Evolutionary conservation across 176 grass and related monocot species (phyloP).

Genomic region (Rhynchospora pubera): DNA sequence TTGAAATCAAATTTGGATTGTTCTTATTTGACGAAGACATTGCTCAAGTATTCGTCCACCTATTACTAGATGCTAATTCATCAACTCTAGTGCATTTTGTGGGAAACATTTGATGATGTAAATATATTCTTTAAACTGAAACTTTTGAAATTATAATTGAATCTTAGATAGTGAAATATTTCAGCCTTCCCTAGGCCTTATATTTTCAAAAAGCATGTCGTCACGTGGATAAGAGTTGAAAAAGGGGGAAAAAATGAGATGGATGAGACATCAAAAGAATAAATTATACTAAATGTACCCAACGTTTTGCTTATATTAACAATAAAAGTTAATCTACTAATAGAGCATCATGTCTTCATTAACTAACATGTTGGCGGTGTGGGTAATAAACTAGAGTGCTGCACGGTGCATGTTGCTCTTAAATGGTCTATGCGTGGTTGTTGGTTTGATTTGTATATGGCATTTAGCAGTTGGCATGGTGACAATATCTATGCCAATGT

Average conservation of each 20-base stretch:
- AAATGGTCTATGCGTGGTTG: conserved; percentile 16
- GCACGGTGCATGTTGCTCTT: background rate
- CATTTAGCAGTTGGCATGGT: conserved; percentile 14
- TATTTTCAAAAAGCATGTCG: background rate
- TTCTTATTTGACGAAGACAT: conserved; percentile 15
- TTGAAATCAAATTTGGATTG: conserved; percentile 16
- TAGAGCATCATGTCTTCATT: conserved; percentile 4
- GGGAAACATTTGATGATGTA: background rate
- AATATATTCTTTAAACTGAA: background rate
- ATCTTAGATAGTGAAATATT: background rate
- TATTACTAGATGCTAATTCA: background rate
- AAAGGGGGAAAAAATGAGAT: background rate
- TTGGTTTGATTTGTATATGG: conserved; percentile 19
- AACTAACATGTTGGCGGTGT: conserved; percentile 18
- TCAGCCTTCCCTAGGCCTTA: conserved; percentile 7
- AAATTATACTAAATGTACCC: background rate
- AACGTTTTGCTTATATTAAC: background rate
- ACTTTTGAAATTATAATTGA: conserved; percentile 18
- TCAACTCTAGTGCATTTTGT: conserved; percentile 2
- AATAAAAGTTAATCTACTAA: background rate
- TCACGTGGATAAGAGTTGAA: background rate
- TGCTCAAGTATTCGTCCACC: background rate
- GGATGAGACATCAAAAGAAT: background rate
- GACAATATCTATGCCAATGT: background rate
- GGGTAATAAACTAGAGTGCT: conserved; percentile 12